phyloP scores from a whole-genome alignment of 106 monocot genomes.

The Phalaenopsis equestris region DNA sequence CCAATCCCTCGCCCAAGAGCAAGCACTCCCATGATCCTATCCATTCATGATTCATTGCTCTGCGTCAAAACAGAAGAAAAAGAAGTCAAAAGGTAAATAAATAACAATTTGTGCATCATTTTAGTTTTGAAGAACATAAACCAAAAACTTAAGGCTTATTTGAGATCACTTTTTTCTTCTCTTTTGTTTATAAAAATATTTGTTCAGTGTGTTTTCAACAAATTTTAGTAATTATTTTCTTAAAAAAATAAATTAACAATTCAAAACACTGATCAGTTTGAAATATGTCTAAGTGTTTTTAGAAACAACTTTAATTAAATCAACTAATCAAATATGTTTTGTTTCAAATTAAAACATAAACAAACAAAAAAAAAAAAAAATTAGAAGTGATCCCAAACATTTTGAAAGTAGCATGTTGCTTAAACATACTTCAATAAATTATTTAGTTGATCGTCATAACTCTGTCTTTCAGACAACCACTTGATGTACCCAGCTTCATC shows the following conservation, averaged over 20 bases:
- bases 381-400: too few relatives aligned
- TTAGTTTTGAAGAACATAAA: background rate
- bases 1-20: slow-evolving; percentile 42
- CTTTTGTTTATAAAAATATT: too few relatives aligned
- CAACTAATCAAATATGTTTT: too few relatives aligned
- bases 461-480: slow-evolving; percentile 65
- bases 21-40: slow-evolving; percentile 90
- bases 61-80: slow-evolving; percentile 20
- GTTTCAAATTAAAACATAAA: too few relatives aligned
- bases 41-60: slow-evolving; percentile 78
- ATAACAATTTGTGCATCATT: background rate
- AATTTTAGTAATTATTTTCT: too few relatives aligned
- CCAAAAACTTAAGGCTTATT: slow-evolving; percentile 1
- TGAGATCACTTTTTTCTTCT: too few relatives aligned
- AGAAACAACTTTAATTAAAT: too few relatives aligned
- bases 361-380: too few relatives aligned
- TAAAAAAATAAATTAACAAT: too few relatives aligned
- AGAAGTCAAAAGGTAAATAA: background rate
- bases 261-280: too few relatives aligned
- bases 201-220: too few relatives aligned
- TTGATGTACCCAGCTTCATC: slow-evolving; percentile 17
- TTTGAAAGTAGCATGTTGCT: background rate
- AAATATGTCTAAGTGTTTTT: too few relatives aligned
- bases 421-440: slow-evolving; percentile 53
- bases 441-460: slow-evolving; percentile 43